These are phyloP conservation scores for Aureobasidium musti DNA, from an alignment of 2,329 filamentous ascomycete species.

Conservation along the genomic window DNA sequence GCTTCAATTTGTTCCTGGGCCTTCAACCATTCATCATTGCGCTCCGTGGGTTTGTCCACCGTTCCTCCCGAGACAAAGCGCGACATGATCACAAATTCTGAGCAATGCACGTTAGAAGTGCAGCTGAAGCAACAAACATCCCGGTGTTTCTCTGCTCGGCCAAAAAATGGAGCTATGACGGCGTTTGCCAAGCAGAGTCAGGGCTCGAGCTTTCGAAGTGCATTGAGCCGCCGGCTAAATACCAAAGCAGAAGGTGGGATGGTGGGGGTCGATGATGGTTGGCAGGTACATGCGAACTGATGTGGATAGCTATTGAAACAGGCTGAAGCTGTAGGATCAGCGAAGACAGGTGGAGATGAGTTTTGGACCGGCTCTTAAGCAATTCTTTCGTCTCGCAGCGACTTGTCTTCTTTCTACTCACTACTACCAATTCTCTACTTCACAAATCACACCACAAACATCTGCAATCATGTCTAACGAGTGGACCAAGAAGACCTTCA, in stretches of 20 bases:
- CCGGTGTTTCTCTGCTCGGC: constrained; percentile 15
- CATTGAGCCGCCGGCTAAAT: constrained; percentile 18
- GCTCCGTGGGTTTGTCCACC: constrained; percentile 48
- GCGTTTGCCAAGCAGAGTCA: constrained; percentile 13
- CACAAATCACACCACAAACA: constrained; percentile 7
- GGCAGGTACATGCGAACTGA: constrained; percentile 19
- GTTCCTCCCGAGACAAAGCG: constrained; percentile 57
- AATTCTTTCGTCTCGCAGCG: background rate
- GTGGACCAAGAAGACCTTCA: constrained; percentile 49
- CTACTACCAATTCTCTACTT: constrained; percentile 11
- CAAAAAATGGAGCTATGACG: constrained; percentile 26
- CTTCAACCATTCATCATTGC: constrained; percentile 62
- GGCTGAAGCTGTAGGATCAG: constrained; percentile 18
- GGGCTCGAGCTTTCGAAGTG: background rate
- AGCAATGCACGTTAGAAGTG: background rate
- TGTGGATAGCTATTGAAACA: constrained; percentile 14
- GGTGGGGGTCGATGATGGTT: constrained; percentile 1
- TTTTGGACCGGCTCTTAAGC: constrained; percentile 13
- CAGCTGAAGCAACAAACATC: background rate
- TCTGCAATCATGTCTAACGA: constrained; percentile 36
- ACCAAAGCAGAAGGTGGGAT: constrained; percentile 5
- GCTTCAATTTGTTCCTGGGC: constrained; percentile 67
- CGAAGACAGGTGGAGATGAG: constrained; percentile 22
- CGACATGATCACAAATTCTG: constrained; percentile 44
- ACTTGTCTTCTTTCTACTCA: constrained; percentile 18